phyloP scores from a whole-genome alignment of 306 rosid genomes.

The Acmispon strigosus region DNA sequence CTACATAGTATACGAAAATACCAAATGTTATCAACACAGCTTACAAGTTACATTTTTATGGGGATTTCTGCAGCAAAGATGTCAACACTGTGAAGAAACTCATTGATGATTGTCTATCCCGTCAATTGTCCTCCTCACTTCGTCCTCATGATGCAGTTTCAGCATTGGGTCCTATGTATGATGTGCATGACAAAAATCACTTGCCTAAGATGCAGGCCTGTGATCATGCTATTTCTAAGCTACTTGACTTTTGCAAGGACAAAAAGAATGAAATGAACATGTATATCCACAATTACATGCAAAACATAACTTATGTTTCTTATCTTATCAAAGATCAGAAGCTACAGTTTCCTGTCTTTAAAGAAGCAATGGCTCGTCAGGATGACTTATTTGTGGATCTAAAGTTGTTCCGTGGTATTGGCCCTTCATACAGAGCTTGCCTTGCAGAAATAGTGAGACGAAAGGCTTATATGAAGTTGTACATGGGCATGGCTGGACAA shows the following conservation, averaged over 20 bases:
- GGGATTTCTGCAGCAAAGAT: slow-evolving; percentile 72
- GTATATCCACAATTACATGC: slow-evolving; percentile 71
- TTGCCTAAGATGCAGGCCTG: slow-evolving; percentile 73
- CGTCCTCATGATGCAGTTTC: slow-evolving; percentile 98
- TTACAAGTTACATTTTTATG: neutral
- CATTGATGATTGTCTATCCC: slow-evolving; percentile 76
- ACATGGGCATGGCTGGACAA: slow-evolving; percentile 97
- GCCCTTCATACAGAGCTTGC: slow-evolving; percentile 86
- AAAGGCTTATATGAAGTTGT: slow-evolving; percentile 78
- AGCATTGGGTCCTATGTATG: slow-evolving; percentile 94
- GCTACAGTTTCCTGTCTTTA: slow-evolving; percentile 84
- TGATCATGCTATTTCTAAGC: slow-evolving; percentile 57
- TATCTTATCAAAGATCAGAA: slow-evolving; percentile 69
- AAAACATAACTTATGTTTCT: slow-evolving; percentile 57
- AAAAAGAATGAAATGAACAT: slow-evolving; percentile 72
- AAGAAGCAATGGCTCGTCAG: slow-evolving; percentile 85
- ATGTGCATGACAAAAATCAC: slow-evolving; percentile 78
- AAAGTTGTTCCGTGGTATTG: slow-evolving; percentile 67
- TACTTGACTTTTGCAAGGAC: slow-evolving; percentile 59
- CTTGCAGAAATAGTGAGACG: slow-evolving; percentile 88
- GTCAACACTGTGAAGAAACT: slow-evolving; percentile 78
- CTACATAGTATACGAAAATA: neutral
- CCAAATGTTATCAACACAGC: neutral
- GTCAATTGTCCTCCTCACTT: slow-evolving; percentile 72
- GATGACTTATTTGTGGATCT: slow-evolving; percentile 65